These are phyloP conservation scores for Zygosaccharomyces gambellarensis DNA, from an alignment of 805 yeast genomes.

Conservation along the genomic window DNA sequence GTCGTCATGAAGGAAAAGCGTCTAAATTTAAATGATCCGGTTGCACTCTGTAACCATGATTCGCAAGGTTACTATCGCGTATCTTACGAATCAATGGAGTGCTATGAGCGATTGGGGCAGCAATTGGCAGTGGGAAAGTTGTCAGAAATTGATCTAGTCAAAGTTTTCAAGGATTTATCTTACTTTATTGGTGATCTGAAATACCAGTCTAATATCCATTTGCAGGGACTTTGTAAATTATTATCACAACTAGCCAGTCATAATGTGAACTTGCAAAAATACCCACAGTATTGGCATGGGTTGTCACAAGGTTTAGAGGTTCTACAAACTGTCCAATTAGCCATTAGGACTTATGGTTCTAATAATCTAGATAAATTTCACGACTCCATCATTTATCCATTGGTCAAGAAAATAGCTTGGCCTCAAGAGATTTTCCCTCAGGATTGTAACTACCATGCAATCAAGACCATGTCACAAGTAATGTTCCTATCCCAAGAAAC, in stretches of 20 bases:
- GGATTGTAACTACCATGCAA: constrained; percentile 35
- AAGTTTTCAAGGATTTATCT: constrained; percentile 35
- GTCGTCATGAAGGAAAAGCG: constrained; percentile 31
- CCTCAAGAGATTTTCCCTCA: constrained; percentile 21
- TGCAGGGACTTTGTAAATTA: constrained; percentile 29
- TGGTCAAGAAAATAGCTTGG: constrained; percentile 39
- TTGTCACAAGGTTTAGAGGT: constrained; percentile 28
- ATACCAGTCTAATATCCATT: constrained; percentile 25
- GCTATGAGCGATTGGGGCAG: constrained; percentile 27
- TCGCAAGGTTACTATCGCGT: constrained; percentile 44
- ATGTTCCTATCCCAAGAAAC: constrained; percentile 19
- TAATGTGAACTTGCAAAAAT: constrained; percentile 15
- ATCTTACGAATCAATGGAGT: constrained; percentile 37
- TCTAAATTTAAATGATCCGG: constrained; percentile 15
- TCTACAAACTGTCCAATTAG: constrained; percentile 20
- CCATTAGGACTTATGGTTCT: constrained; percentile 11
- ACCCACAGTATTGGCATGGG: constrained; percentile 21
- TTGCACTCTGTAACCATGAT: constrained; percentile 21
- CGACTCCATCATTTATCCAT: constrained; percentile 9
- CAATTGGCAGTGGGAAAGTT: constrained; percentile 20
- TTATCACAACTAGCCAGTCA: constrained; percentile 17
- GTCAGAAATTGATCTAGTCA: constrained; percentile 27
- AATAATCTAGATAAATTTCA: constrained; percentile 5
- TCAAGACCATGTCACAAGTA: constrained; percentile 31
- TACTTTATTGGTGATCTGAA: constrained; percentile 29